phyloP scores from a whole-genome alignment of 805 yeast genomes.

The Priceomyces medius region DNA sequence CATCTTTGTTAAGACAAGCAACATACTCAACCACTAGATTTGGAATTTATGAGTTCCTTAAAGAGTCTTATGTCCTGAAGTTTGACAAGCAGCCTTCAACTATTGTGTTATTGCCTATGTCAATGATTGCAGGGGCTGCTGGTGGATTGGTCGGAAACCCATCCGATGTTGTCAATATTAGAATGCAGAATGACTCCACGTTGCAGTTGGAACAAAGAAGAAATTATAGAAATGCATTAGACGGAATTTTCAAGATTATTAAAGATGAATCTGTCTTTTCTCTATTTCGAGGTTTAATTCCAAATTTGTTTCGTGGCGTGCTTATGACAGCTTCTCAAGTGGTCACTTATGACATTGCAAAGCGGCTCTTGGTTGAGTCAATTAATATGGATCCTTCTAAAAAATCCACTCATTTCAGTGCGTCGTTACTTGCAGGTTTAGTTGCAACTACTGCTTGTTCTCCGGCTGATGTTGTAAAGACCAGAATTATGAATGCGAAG shows the following conservation, averaged over 20 bases:
- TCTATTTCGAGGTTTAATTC: constrained; percentile 70
- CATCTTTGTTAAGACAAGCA: constrained; percentile 80
- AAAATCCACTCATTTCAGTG: constrained; percentile 71
- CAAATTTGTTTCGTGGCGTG: constrained; percentile 77
- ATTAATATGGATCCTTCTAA: constrained; percentile 56
- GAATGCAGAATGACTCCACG: constrained; percentile 87
- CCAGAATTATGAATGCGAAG: constrained; percentile 77
- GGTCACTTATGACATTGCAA: constrained; percentile 80
- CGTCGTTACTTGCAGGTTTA: constrained; percentile 78
- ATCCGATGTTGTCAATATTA: constrained; percentile 79
- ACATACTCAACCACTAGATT: constrained; percentile 85
- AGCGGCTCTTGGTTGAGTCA: constrained; percentile 52
- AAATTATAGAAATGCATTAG: constrained; percentile 73
- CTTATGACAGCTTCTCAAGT: constrained; percentile 91
- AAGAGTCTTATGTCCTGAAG: constrained; percentile 47
- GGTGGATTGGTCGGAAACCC: constrained; percentile 91
- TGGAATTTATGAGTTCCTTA: constrained; percentile 79
- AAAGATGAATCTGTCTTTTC: constrained; percentile 60
- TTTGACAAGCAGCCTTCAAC: constrained; percentile 53
- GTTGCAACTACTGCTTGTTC: constrained; percentile 91
- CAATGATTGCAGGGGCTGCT: constrained; percentile 81
- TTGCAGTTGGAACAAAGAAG: constrained; percentile 64
- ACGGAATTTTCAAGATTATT: constrained; percentile 63
- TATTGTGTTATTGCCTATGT: constrained; percentile 62
- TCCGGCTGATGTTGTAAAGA: constrained; percentile 89